These are phyloP conservation scores for Chalciporus pseudorubinellus DNA, from an alignment of 768 basidiomycete genomes.

Conservation along the genomic window DNA sequence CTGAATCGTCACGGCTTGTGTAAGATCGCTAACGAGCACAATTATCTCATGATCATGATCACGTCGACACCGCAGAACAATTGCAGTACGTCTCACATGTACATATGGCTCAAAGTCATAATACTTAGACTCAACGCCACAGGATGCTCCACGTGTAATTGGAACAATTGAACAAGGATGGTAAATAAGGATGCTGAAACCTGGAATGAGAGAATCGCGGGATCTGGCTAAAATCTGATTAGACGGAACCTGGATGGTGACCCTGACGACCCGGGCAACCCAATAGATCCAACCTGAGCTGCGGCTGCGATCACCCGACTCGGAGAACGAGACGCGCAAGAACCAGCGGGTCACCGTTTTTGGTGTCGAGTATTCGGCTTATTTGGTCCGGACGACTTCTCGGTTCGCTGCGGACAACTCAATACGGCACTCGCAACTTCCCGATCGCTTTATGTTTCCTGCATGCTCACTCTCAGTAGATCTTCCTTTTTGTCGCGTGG, in stretches of 20 bases:
- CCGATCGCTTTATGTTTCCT: constrained; percentile 17
- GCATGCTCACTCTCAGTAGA: background rate
- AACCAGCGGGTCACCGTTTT: constrained; percentile 3
- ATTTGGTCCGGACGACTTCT: constrained; percentile 1
- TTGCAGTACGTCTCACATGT: too few relatives aligned
- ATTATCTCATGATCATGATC: too few relatives aligned
- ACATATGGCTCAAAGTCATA: background rate
- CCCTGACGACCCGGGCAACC: constrained; percentile 10
- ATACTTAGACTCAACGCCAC: too few relatives aligned
- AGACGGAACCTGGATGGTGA: constrained; percentile 16
- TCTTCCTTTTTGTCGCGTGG: too few relatives aligned
- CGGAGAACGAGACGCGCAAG: too few relatives aligned
- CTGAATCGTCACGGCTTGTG: too few relatives aligned
- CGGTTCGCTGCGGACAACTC: constrained; percentile 12
- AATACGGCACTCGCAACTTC: constrained; percentile 17
- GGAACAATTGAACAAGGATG: background rate
- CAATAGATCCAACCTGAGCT: constrained; percentile 6
- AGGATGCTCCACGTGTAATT: background rate
- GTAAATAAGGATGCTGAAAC: constrained; percentile 9
- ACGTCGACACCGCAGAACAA: too few relatives aligned
- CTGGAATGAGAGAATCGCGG: constrained; percentile 4
- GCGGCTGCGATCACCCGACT: too few relatives aligned
- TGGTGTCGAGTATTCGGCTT: constrained; percentile 22
- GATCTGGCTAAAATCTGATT: constrained; percentile 6
- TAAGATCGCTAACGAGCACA: too few relatives aligned